A percentile compares a stretch with the other conserved stretches of the same genome.
Evolutionary conservation across 192 early-diverging fungal species (phyloP).

Genomic region (Gaertneriomyces semiglobifer): DNA sequence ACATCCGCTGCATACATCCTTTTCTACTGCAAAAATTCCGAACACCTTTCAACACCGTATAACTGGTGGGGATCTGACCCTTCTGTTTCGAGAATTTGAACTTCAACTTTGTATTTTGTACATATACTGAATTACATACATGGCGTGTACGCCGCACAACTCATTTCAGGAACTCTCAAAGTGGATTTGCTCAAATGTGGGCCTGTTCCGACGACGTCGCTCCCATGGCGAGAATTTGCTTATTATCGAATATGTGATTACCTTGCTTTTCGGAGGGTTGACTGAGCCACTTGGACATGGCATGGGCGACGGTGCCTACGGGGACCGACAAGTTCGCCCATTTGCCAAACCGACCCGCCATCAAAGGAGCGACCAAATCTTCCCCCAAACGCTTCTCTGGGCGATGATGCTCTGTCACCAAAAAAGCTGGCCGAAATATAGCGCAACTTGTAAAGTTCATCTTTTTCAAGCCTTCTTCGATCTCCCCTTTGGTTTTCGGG

Average conservation of each 20-base stretch:
- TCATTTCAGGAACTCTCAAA: no score
- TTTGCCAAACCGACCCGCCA: background rate
- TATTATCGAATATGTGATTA: conserved; percentile 12
- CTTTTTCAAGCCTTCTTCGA: conserved; percentile 60
- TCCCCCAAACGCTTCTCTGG: conserved; percentile 14
- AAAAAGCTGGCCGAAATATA: conserved; percentile 60
- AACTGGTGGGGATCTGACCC: conserved; percentile 32
- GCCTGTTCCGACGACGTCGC: background rate
- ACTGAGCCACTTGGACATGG: conserved; percentile 13
- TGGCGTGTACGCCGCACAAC: no score
- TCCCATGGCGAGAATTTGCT: conserved; percentile 23
- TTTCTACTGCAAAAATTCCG: conserved; percentile 47
- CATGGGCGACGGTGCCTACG: conserved; percentile 17
- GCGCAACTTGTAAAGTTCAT: conserved; percentile 62
- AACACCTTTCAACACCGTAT: conserved; percentile 8
- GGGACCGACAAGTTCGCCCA: conserved; percentile 14
- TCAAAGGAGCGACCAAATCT: conserved; percentile 5
- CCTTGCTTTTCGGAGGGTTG: conserved; percentile 2
- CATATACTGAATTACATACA: no score
- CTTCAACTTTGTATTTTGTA: no score
- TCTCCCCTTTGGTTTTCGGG: conserved; percentile 70
- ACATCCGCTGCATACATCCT: conserved; percentile 62
- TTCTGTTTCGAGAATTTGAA: no score
- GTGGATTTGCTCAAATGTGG: no score
- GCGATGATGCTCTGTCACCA: conserved; percentile 49